Evolutionary conservation across 805 yeast genomes (phyloP).

Genomic region (Cyberlindnera subsufficiens): DNA sequence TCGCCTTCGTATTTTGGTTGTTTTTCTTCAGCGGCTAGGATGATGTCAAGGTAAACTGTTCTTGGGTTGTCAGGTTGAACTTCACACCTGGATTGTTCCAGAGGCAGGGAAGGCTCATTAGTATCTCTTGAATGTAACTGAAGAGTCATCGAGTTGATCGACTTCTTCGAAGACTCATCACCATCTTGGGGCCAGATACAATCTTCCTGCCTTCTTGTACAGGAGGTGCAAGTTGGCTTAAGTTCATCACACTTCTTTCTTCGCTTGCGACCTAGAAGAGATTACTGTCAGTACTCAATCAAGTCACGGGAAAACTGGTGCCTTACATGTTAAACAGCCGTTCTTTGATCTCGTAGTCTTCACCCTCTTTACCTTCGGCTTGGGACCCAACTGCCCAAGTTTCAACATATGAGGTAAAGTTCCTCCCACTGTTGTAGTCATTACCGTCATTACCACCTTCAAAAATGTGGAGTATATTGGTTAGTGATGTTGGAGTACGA

Average conservation of each 20-base stretch:
- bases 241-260: constrained; percentile 60
- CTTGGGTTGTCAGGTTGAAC: background rate
- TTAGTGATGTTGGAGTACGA: too few relatives aligned
- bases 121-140: background rate
- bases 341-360: background rate
- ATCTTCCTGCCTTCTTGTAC: constrained; percentile 27
- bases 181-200: constrained; percentile 18
- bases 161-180: background rate
- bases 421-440: too few relatives aligned
- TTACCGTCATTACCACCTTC: too few relatives aligned
- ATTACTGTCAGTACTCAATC: background rate
- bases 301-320: background rate
- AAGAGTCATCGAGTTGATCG: background rate
- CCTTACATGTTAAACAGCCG: constrained; percentile 22
- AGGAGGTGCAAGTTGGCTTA: constrained; percentile 36
- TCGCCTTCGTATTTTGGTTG: background rate
- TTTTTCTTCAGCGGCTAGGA: background rate
- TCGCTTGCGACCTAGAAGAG: constrained; percentile 35
- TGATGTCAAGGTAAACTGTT: background rate
- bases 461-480: too few relatives aligned
- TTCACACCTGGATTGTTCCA: background rate
- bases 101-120: background rate
- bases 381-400: too few relatives aligned
- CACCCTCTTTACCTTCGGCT: too few relatives aligned
- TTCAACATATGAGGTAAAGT: too few relatives aligned